Conservation (phyloP, 139 green algal genomes). For the Ulvella scutata region DNA sequence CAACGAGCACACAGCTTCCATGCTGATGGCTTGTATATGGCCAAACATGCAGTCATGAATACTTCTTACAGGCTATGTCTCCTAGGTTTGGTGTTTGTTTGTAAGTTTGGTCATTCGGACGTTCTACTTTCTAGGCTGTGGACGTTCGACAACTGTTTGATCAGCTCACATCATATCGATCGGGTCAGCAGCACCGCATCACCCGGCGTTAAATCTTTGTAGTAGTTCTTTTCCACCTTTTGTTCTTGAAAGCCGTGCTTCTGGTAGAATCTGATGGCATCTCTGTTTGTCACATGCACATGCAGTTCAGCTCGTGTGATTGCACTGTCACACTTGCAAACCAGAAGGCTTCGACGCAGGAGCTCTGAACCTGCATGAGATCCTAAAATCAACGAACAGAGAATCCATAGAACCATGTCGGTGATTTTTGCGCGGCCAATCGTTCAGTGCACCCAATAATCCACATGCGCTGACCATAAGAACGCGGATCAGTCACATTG, state of each 20-base stretch:
- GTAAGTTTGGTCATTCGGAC: no score
- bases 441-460: no score
- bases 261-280: conserved; percentile 7
- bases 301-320: conserved; percentile 10
- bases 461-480: conserved; percentile 19
- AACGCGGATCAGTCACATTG: conserved; percentile 13
- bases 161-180: no score
- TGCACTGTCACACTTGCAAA: background rate
- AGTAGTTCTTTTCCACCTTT: background rate
- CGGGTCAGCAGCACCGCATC: background rate
- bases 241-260: conserved; percentile 4
- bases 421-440: no score
- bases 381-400: background rate
- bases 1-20: no score
- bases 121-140: no score
- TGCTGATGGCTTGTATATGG: no score
- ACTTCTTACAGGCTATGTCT: no score
- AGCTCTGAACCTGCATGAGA: conserved; percentile 13
- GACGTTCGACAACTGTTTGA: no score
- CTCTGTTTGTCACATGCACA: conserved; percentile 11
- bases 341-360: conserved; percentile 2
- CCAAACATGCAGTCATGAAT: no score
- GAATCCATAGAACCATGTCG: no score
- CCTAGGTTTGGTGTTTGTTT: no score
- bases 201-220: background rate